Base-by-base conservation (phyloP, 208 protist genomes). In the Naegleria fowleri region DNA sequence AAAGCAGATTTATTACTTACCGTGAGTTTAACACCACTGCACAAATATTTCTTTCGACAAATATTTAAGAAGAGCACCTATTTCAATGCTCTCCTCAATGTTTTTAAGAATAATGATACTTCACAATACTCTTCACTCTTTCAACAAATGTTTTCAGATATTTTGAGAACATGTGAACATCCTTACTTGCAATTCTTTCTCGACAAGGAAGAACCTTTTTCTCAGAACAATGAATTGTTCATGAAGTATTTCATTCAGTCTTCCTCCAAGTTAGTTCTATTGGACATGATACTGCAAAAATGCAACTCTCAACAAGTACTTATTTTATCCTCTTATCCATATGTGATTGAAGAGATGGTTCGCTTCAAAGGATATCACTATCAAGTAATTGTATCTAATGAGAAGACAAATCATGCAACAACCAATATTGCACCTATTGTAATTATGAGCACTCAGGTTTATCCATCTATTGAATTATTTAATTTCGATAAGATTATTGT, bases 1-100 rank as follows among this genome's bases (percentile, higher is more conserved):
- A 99, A 99, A 93, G 98, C 97, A 88, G 98, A 99, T 92, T 98
- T 98, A 25, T 99, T 98, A 88, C 95, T 99, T 7, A 95, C 95
- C 16, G 97, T 98, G 67, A 95, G 95, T 89, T 84, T 99, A 58
- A 96, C 96, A 25, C 94, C 95, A 88, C 96, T 98, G 92, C 98
- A 99, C 93, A 94, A 95, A 38, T 95, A 98, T 91, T 97, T 94
- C 95, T 99, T 67, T 15, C 19, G 19, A 67, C 11, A 67, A 29
- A 67, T 67, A 29, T 67, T 67, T 29, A 67, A 29, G 22, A 15
- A 67, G 19, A 4, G 22, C 19, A 29, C 55, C 22, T 48, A 48
- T 48, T 48, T 48, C 43, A 29, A 15, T 3, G 55, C 22, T 67
- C 22, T 67, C 11, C 1, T 2, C 22, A 15, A 67, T 29, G 55